These are phyloP conservation scores for Taphrina deformans DNA, from an alignment of 1,139 yeast species.

Conservation along the genomic window DNA sequence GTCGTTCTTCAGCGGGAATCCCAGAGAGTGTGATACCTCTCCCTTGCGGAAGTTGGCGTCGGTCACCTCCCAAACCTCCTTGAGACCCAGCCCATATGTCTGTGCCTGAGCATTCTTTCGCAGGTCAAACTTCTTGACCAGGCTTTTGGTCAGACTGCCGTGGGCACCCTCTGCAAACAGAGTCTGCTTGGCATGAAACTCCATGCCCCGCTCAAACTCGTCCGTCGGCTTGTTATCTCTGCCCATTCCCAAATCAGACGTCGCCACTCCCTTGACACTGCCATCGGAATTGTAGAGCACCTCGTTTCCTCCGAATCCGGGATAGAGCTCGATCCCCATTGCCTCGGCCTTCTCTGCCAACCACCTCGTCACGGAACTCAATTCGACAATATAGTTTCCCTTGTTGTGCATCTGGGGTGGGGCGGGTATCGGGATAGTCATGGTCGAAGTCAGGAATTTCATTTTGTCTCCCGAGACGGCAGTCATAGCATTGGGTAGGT, in stretches of 20 bases:
- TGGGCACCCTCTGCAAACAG: conserved; percentile 96
- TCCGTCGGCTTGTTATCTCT: conserved; percentile 73
- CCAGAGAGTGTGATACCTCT: conserved; percentile 81
- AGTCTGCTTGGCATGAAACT: conserved; percentile 83
- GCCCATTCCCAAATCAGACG: conserved; percentile 84
- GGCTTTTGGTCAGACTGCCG: conserved; percentile 82
- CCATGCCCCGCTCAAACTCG: conserved; percentile 92
- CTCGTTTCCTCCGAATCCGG: conserved; percentile 87
- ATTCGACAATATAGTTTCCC: conserved; percentile 81
- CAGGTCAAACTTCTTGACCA: conserved; percentile 65
- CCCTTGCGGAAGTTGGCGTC: conserved; percentile 81
- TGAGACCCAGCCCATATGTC: conserved; percentile 91
- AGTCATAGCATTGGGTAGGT: conserved; percentile 70
- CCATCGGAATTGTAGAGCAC: conserved; percentile 63
- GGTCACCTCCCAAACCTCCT: conserved; percentile 95
- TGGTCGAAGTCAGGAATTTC: conserved; percentile 61
- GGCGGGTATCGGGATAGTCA: conserved; percentile 74
- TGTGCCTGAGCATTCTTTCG: conserved; percentile 71
- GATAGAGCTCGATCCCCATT: conserved; percentile 88
- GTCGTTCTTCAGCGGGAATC: conserved; percentile 72
- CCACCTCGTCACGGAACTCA: conserved; percentile 77
- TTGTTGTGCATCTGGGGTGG: conserved; percentile 87
- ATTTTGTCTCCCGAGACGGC: conserved; percentile 73
- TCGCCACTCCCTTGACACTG: conserved; percentile 81
- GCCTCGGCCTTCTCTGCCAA: conserved; percentile 88